These are phyloP conservation scores for Epichloe hybrida DNA, from an alignment of 2,329 filamentous ascomycete genomes.

Conservation along the genomic window DNA sequence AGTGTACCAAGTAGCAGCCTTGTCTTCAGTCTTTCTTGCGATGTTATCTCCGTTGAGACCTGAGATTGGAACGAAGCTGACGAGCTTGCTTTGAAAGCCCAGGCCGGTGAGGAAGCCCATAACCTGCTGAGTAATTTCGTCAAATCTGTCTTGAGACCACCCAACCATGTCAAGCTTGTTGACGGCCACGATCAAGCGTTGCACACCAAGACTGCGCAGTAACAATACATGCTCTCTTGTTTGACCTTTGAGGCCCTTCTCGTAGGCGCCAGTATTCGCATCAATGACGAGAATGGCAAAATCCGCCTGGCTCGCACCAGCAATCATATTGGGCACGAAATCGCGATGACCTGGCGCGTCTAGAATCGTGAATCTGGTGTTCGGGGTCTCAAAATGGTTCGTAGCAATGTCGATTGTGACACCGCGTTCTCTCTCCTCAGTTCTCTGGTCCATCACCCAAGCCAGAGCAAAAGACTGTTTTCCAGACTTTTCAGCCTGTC, in stretches of 20 bases:
- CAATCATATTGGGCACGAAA: constrained; percentile 99
- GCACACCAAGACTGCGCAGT: constrained; percentile 79
- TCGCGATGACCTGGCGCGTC: constrained; percentile 91
- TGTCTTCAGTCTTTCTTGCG: constrained; percentile 40
- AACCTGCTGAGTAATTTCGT: constrained; percentile 74
- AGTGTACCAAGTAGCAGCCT: constrained; percentile 61
- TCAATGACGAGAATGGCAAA: constrained; percentile 93
- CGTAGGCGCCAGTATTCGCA: constrained; percentile 78
- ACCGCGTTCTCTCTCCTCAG: constrained; percentile 76
- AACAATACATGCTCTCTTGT: constrained; percentile 88
- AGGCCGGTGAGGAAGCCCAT: constrained; percentile 69
- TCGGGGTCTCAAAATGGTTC: constrained; percentile 83
- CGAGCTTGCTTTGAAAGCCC: constrained; percentile 68
- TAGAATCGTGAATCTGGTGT: constrained; percentile 79
- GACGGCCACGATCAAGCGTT: constrained; percentile 75
- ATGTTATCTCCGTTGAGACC: constrained; percentile 86
- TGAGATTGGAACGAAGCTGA: constrained; percentile 80
- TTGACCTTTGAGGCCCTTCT: constrained; percentile 84
- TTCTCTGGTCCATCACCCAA: constrained; percentile 89
- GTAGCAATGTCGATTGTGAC: constrained; percentile 96
- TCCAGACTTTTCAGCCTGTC: constrained; percentile 80
- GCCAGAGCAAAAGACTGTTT: constrained; percentile 94
- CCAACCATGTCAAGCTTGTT: constrained; percentile 86
- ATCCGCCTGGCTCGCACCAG: constrained; percentile 87
- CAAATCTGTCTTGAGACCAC: constrained; percentile 74